phyloP scores from a whole-genome alignment of 2,329 filamentous ascomycete species.

The Alternaria sp. region DNA sequence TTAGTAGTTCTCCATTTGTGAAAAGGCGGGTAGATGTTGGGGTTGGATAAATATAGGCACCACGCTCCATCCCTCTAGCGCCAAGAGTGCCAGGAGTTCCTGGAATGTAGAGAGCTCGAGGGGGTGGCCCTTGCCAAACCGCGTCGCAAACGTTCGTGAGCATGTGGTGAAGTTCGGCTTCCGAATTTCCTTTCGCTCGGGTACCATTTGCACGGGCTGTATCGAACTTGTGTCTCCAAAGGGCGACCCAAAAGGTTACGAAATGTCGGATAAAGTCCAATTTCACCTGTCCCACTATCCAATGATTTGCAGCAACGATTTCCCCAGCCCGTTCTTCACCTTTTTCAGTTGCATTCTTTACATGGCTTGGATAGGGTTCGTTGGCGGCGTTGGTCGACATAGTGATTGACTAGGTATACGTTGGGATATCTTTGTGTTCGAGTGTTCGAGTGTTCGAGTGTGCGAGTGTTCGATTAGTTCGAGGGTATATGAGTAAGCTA shows the following conservation, averaged over 20 bases:
- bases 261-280: background rate
- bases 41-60: background rate
- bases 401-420: background rate
- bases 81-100: no score
- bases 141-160: background rate
- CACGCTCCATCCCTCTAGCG: background rate
- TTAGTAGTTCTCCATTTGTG: background rate
- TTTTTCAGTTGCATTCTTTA: background rate
- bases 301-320: background rate
- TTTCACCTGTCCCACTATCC: background rate
- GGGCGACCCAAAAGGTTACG: background rate
- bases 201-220: background rate
- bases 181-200: background rate
- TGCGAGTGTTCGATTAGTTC: background rate
- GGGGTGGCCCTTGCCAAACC: background rate
- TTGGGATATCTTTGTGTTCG: background rate
- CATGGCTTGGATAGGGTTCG: background rate
- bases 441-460: background rate
- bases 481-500: background rate
- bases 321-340: background rate
- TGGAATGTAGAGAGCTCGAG: background rate
- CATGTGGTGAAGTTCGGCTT: background rate
- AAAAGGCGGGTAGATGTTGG: background rate
- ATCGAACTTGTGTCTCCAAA: background rate
- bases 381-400: background rate